Evolutionary conservation across 345 rosid genomes (phyloP), one percentile per base, ranked within the genome.

Genomic region (Garcia nutans): DNA sequence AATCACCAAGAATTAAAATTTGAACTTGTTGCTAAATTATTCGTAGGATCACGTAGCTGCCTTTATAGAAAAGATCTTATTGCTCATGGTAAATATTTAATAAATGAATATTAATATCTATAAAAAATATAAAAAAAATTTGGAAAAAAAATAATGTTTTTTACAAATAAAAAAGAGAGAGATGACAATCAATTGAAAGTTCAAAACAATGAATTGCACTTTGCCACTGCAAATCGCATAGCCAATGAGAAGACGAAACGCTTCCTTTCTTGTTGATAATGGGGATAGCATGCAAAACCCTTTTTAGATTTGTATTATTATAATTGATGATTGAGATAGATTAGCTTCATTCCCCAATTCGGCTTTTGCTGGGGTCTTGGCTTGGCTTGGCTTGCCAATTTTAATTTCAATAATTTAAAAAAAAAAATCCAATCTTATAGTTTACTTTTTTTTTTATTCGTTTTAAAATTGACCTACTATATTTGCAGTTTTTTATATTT

Each of bases 201-300:
- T 55, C 10, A 50, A 68, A 65, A 41, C 37, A 66, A 65, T 50
- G 78, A 69, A 20, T n/a, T 45, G 58, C 58, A 77, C 68, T 64
- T 68, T 75, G 69, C 79, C 81, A 69, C 74, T 56, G 70, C 22
- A 70, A 33, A 52, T 33, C 15, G 9, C 11, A 50, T 57, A 57
- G 56, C 84, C 81, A 77, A 28, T 26, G 12, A 57, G 37, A 54
- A 9, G 62, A 42, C 64, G 74, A 67, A 85, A 73, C 78, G 70
- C 42, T 26, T 56, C 61, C 5, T 33, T 58, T 56, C 57, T 33
- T 61, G 72, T 8, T n/a, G 20, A 72, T 65, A 66, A 47, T 74
- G 83, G 84, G 70, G 66, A 73, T 42, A 74, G 13, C 28, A 67
- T 63, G 59, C 24, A 16, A 63, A 77, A 77, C 68, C 73, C 66